Evolutionary conservation across 768 basidiomycete genomes (phyloP).

Genomic region (Hygrocybe punicea): DNA sequence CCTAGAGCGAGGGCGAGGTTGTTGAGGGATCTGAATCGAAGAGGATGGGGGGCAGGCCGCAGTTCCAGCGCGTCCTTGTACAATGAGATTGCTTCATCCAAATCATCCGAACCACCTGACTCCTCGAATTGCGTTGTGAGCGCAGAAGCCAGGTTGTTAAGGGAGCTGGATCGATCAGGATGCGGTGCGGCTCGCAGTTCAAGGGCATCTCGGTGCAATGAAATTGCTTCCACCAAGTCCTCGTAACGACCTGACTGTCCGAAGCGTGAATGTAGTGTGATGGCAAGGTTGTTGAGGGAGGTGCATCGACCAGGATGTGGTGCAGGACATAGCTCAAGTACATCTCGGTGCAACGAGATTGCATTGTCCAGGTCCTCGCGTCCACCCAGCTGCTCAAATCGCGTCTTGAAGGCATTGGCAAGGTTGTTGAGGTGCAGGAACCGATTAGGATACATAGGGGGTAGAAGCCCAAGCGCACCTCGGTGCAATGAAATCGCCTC

Average conservation of each 20-base stretch:
- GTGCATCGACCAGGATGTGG: conserved; percentile 10
- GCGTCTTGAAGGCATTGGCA: conserved; percentile 8
- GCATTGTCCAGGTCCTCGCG: conserved; percentile 10
- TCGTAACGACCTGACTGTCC: neutral
- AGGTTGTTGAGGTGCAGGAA: conserved; percentile 14
- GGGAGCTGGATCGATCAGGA: conserved; percentile 9
- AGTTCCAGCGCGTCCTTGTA: conserved; percentile 3
- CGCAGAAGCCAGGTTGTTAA: conserved; percentile 19
- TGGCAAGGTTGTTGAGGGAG: conserved; percentile 18
- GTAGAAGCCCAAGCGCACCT: conserved; percentile 12
- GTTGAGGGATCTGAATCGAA: conserved; percentile 7
- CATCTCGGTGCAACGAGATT: conserved; percentile 5
- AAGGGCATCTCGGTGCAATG: conserved; percentile 11
- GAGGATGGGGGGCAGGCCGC: conserved; percentile 5
- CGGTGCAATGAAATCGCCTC: conserved; percentile 10
- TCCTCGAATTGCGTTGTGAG: conserved; percentile 16
- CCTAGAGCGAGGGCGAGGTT: conserved; percentile 20
- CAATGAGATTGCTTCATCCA: conserved; percentile 10
- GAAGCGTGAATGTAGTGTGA: conserved; percentile 6
- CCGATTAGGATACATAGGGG: conserved; percentile 11
- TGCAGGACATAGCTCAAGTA: conserved; percentile 10
- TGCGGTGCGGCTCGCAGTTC: conserved; percentile 11
- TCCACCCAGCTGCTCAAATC: conserved; percentile 13
- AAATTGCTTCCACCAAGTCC: conserved; percentile 22
- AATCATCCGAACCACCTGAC: conserved; percentile 6